Base-by-base conservation (phyloP, 1,284 basidiomycete species). In the Apiotrichum laibachii region DNA sequence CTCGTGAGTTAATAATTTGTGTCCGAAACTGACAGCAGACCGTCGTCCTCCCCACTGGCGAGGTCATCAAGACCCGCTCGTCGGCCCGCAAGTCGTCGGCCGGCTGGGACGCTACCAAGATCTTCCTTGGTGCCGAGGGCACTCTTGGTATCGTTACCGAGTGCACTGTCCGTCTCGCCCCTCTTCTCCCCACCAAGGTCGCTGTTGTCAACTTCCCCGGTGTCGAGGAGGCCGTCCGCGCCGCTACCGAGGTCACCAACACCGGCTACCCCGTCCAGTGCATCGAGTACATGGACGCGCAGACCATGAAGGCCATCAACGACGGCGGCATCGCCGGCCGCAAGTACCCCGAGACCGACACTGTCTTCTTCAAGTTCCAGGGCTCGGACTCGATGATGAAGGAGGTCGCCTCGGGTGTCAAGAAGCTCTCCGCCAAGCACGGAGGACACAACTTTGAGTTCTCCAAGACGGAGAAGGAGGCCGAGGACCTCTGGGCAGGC, bases 91-190 rank as follows among this genome's bases (percentile, higher is more conserved):
- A 97, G 74, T 94, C 90, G 0, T 88, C 90, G 0, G 92, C 92
- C 0, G 94, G 94, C 1, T 93, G 91, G 55, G 93, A 98, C 69
- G 81, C 86, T 1, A 94, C 92, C 1, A 92, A 94, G 68, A 77
- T 97, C 18, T 97, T 97, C 79, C 89, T 96, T 54, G 93, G 94
- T 19, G 90, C 92, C 0, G 94, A 98, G 73, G 94, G 94, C 1
- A 97, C 93, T 0, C 79, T 97, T 26, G 94, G 94, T 0, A 90
- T 98, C 56, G 84, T 97, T 37, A 94, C 91, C 0, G 93, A 96
- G 82, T 89, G 87, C 1, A 94, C 92, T 0, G 80, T 95, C 52
- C 82, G 89, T 8, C 82, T 96, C 8, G 84, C 90, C 0, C 92
- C 92, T 0, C 75, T 88, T 0, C 79, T 91, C n/a, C 89, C 88